These are phyloP conservation scores for Escovopsis sp. DNA, from an alignment of 2,329 filamentous ascomycete species.

Conservation along the genomic window DNA sequence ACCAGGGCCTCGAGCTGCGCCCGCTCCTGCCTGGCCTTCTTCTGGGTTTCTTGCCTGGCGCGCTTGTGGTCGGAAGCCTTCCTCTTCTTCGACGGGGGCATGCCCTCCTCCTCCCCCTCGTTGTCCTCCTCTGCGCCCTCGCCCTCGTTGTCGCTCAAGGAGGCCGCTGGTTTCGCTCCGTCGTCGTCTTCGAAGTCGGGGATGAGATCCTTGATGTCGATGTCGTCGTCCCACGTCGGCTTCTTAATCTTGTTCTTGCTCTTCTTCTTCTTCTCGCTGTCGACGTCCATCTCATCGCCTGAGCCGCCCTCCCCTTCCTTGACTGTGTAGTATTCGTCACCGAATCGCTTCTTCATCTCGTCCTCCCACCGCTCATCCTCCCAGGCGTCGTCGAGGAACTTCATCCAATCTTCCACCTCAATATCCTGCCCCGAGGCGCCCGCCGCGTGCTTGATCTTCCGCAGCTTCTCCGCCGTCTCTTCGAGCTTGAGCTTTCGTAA, in stretches of 20 bases:
- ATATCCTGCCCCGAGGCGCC: constrained; percentile 55
- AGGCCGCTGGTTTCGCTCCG: constrained; percentile 31
- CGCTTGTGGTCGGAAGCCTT: constrained; percentile 46
- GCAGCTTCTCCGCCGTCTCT: constrained; percentile 74
- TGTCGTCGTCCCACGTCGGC: constrained; percentile 84
- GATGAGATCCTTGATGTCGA: constrained; percentile 86
- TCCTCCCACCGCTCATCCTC: constrained; percentile 81
- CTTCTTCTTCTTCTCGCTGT: constrained; percentile 33
- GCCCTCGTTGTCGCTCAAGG: constrained; percentile 31
- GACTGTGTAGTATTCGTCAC: constrained; percentile 77
- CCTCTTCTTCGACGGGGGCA: constrained; percentile 41
- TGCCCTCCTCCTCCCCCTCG: constrained; percentile 22
- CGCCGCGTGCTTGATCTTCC: constrained; percentile 78
- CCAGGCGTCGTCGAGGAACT: constrained; percentile 76
- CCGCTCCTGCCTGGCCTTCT: constrained; percentile 65
- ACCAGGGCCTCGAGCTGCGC: constrained; percentile 75
- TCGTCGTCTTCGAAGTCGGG: constrained; percentile 68
- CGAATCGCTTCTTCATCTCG: constrained; percentile 80
- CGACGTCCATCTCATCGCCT: constrained; percentile 51
- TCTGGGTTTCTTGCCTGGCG: constrained; percentile 44
- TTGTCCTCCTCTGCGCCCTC: constrained; percentile 14
- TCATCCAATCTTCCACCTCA: constrained; percentile 67
- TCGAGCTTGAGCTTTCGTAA: constrained; percentile 81
- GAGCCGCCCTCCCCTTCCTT: constrained; percentile 52
- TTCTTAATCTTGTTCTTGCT: constrained; percentile 34